These are phyloP conservation scores for Lasiosphaeria ovina DNA, from an alignment of 495 filamentous ascomycete genomes.

Conservation along the genomic window DNA sequence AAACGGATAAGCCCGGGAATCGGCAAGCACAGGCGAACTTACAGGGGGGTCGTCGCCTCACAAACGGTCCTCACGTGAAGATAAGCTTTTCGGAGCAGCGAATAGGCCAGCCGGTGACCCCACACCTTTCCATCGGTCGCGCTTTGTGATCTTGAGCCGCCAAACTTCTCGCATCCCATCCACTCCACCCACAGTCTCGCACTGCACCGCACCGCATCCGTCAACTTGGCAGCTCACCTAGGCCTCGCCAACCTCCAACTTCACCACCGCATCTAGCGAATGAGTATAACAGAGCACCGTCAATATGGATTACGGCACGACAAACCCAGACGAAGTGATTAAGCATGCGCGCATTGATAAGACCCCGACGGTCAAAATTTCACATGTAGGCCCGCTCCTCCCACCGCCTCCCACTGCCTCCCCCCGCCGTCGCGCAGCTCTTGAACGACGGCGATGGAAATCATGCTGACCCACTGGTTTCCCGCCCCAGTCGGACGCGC, in stretches of 20 bases:
- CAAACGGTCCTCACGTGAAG: constrained; percentile 11
- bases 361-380: constrained; percentile 55
- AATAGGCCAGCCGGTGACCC: not conserved
- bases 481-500: constrained; percentile 56
- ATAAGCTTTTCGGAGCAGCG: constrained; percentile 13
- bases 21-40: not conserved
- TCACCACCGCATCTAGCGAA: too few species aligned
- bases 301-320: constrained; percentile 65
- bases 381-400: constrained; percentile 51
- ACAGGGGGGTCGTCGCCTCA: not conserved
- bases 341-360: too few species aligned
- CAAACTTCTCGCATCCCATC: constrained; percentile 5
- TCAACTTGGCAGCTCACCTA: too few species aligned
- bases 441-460: not conserved
- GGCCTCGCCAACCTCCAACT: not conserved
- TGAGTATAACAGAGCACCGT: not conserved
- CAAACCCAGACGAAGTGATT: constrained; percentile 54
- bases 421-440: constrained; percentile 7
- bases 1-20: not conserved
- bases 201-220: not conserved
- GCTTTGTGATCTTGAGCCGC: constrained; percentile 12
- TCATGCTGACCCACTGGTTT: constrained; percentile 5
- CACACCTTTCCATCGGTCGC: not conserved
- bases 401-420: constrained; percentile 9
- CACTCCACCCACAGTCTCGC: not conserved